These are phyloP conservation scores for Lodderomyces theae DNA, from an alignment of 1,139 yeast genomes.

Conservation along the genomic window DNA sequence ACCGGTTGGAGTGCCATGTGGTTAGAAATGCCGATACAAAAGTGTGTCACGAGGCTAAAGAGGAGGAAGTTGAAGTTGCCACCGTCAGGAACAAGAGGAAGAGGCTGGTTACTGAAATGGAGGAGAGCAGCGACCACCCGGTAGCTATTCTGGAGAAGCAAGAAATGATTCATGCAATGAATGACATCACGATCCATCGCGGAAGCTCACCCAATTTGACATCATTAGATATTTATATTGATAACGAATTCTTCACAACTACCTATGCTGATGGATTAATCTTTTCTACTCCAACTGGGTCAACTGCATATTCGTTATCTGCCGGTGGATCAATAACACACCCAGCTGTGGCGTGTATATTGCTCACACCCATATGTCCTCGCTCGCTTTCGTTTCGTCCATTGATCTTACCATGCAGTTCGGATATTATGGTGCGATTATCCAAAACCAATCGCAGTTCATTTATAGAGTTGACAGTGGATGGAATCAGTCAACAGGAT, in stretches of 20 bases:
- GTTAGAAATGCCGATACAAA: constrained; percentile 32
- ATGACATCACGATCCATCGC: constrained; percentile 83
- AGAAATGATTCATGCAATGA: constrained; percentile 71
- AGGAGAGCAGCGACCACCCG: constrained; percentile 1
- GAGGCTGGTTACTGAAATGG: neutral
- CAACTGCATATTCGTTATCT: constrained; percentile 87
- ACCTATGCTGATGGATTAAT: constrained; percentile 91
- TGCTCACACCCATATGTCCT: constrained; percentile 88
- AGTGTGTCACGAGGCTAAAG: constrained; percentile 3
- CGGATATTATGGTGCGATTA: constrained; percentile 65
- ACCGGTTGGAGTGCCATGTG: constrained; percentile 74
- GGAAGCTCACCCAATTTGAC: constrained; percentile 87
- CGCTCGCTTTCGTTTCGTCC: constrained; percentile 87
- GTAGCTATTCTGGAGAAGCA: constrained; percentile 7
- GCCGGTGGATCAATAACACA: constrained; percentile 93
- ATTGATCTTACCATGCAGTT: constrained; percentile 68
- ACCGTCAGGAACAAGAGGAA: constrained; percentile 4
- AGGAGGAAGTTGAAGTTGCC: constrained; percentile 2
- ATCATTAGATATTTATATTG: constrained; percentile 75
- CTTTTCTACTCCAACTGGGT: constrained; percentile 88
- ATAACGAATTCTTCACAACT: constrained; percentile 78
- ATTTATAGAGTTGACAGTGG: constrained; percentile 62
- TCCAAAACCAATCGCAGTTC: constrained; percentile 47
- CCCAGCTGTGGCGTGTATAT: constrained; percentile 78
- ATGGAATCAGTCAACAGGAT: constrained; percentile 73